Evolutionary conservation across 192 early-diverging fungal genomes (phyloP).

Genomic region (Rhizoclosmatium globosum): DNA sequence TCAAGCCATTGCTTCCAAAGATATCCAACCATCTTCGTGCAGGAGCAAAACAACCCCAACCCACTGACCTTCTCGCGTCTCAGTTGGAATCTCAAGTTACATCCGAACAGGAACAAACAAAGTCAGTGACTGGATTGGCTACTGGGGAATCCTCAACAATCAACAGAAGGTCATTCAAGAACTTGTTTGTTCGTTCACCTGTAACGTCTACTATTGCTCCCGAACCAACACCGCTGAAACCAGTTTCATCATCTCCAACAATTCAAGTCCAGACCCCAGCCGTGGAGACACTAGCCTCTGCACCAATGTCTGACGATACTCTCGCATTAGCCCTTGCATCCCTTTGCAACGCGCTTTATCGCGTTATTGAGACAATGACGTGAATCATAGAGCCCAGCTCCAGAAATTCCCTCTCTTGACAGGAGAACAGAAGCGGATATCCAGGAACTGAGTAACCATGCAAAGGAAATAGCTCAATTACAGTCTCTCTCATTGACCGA

Average conservation of each 20-base stretch:
- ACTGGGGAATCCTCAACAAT: not conserved
- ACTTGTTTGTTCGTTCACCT: not conserved
- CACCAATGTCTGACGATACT: conserved; percentile 15
- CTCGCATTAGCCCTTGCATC: conserved; percentile 29
- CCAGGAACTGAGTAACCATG: not conserved
- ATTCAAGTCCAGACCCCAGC: not conserved
- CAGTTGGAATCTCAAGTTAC: not conserved
- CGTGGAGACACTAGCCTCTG: not conserved
- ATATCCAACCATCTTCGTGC: conserved; percentile 9
- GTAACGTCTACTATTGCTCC: not conserved
- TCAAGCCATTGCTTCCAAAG: conserved; percentile 20
- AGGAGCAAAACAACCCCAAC: not conserved
- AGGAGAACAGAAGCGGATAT: not conserved
- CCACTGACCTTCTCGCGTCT: not conserved
- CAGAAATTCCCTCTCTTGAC: not conserved
- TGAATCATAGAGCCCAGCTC: not conserved
- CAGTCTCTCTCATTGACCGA: not conserved
- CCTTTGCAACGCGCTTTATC: conserved; percentile 24
- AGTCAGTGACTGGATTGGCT: too few species aligned
- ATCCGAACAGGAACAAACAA: not conserved
- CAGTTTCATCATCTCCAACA: not conserved
- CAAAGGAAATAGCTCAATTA: conserved; percentile 3
- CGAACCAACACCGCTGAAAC: not conserved
- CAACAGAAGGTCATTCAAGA: not conserved
- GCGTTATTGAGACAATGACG: conserved; percentile 13